phyloP scores from a whole-genome alignment of 441 rosid genomes.

The Gossypium gossypioides region DNA sequence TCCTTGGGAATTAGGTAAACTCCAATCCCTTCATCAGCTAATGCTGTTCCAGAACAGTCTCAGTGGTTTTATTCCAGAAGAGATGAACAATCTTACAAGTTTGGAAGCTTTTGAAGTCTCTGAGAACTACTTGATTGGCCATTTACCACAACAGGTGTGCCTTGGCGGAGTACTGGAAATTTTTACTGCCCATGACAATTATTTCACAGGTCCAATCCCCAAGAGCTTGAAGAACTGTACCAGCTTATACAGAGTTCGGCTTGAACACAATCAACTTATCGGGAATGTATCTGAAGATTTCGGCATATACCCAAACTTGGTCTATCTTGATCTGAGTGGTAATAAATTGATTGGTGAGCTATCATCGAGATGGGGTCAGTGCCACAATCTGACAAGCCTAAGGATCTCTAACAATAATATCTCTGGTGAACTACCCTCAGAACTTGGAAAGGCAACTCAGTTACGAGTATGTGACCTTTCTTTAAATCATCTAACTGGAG shows the following conservation, averaged over 20 bases:
- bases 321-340: neutral
- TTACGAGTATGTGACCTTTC: neutral
- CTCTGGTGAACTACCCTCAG: neutral
- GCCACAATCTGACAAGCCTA: neutral
- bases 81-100: constrained; percentile 30
- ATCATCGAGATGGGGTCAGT: neutral
- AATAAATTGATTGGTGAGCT: neutral
- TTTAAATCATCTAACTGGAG: neutral
- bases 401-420: neutral
- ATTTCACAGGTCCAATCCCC: too few relatives aligned
- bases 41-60: neutral
- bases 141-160: neutral
- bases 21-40: neutral
- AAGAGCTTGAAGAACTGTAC: too few relatives aligned
- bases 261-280: neutral
- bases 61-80: constrained; percentile 1
- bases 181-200: neutral
- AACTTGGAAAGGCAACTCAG: neutral
- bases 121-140: neutral
- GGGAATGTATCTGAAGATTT: neutral
- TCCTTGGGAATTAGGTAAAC: neutral
- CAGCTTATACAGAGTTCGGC: neutral
- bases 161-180: neutral
- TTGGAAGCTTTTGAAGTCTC: neutral
- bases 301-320: neutral